phyloP scores from a whole-genome alignment of 352 stramenopile species.

The Phytopythium chamaehyphon region DNA sequence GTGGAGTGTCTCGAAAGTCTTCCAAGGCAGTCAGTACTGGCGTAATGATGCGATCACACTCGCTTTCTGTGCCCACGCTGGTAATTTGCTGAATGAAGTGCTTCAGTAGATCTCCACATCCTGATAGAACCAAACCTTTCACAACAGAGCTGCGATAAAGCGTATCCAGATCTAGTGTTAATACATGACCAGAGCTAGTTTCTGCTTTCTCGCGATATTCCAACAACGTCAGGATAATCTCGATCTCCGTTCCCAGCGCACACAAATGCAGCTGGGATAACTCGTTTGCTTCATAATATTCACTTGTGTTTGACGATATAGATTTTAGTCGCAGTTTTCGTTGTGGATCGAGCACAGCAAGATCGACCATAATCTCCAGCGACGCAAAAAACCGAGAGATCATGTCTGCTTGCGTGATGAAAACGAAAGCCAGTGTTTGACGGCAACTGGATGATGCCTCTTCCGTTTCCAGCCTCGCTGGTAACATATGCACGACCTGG shows the following conservation, averaged over 20 bases:
- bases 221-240: background rate
- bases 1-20: conserved; percentile 41
- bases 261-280: background rate
- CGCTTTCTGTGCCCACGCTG: background rate
- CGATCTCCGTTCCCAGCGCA: background rate
- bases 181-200: background rate
- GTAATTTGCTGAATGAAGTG: background rate
- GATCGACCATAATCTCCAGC: conserved; percentile 1
- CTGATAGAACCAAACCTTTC: background rate
- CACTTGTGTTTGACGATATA: no score
- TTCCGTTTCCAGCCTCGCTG: background rate
- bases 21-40: conserved; percentile 57
- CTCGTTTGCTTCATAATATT: background rate
- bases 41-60: conserved; percentile 41
- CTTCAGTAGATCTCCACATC: background rate
- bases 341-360: background rate
- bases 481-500: background rate
- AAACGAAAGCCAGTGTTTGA: background rate
- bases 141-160: background rate
- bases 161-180: background rate
- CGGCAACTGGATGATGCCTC: background rate
- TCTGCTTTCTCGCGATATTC: background rate
- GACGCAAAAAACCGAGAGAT: conserved; percentile 1
- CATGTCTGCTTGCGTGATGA: background rate
- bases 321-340: no score